Base-by-base conservation (phyloP, 306 rosid species). In the Glycyrrhiza uralensis region DNA sequence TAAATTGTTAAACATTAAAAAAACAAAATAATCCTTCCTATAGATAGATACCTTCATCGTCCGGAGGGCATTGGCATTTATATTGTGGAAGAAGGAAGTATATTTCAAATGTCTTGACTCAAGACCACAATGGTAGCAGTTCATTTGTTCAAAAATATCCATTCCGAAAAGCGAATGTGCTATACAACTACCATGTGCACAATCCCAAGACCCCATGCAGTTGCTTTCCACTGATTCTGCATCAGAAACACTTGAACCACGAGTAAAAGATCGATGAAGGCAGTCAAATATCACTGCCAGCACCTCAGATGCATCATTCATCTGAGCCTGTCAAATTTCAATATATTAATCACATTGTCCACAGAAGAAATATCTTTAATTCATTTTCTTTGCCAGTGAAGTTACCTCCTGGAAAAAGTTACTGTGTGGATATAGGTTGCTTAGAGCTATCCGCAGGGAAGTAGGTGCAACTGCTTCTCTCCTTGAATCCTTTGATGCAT, bases 251-350 rank as follows among this genome's bases (percentile, higher is more conserved):
- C 82, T 69, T 60, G 83, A 89, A 75, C 70, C 80, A 58, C 81
- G 66, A 72, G 90, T 80, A 81, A 89, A 92, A 26, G 99, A 88
- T 57, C 13, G 87, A 72, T 95, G 99, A 75, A 95, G 93, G 87
- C 99, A 88, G 69, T 88, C 86, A 88, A 92, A 95, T 76, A 95
- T 84, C 76, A 87, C 97, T 15, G 46, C 90, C 76, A 95, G 80
- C 10, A 95, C 99, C 86, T 95, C 99, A 69, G 99, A 95, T 62
- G 99, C 99, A 77, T 95, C 99, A 51, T 95, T 95, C 99, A 95
- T 95, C 81, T 95, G 97, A 79, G 87, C 96, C 99, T 95, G 89
- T 39, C 72, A 82, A 78, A 77, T 46, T 60, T 41, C 76, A 55
- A 18, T 44, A 46, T 42, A 47, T 88, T 66, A 85, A 72, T 66